Conservation (phyloP, 768 basidiomycete species). For the Baorangia bicolor region DNA sequence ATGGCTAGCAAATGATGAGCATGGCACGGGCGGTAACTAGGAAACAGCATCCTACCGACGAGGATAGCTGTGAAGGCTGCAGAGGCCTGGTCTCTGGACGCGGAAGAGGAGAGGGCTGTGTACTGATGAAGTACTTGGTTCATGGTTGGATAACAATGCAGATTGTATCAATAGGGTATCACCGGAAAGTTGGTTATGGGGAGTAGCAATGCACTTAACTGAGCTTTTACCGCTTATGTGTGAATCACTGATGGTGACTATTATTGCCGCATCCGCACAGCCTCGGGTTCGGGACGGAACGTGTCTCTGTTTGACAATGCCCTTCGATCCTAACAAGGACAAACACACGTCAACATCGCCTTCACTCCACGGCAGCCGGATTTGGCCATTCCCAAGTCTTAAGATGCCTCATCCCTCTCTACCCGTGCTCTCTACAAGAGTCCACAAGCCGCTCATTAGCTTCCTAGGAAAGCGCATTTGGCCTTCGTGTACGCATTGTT, state of each 20-base stretch:
- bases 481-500: constrained; percentile 42
- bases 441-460: constrained; percentile 59
- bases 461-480: constrained; percentile 60
- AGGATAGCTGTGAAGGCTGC: constrained; percentile 15
- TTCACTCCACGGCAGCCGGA: neutral
- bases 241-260: neutral
- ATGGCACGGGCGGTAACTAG: constrained; percentile 1
- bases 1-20: constrained; percentile 18
- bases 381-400: neutral
- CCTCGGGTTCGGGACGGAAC: constrained; percentile 9
- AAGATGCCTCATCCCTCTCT: constrained; percentile 36
- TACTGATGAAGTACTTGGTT: constrained; percentile 17
- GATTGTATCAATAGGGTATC: neutral
- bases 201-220: neutral
- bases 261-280: constrained; percentile 16
- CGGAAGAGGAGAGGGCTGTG: constrained; percentile 12
- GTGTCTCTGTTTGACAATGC: constrained; percentile 17
- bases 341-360: constrained; percentile 16
- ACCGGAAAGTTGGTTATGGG: neutral
- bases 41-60: constrained; percentile 10
- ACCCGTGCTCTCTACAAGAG: constrained; percentile 39
- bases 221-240: neutral
- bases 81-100: constrained; percentile 7
- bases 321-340: constrained; percentile 19
- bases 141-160: constrained; percentile 13